Evolutionary conservation across 257 asterid genomes (phyloP), one percentile per base, ranked within the genome.

Genomic region (Rehmannia glutinosa): DNA sequence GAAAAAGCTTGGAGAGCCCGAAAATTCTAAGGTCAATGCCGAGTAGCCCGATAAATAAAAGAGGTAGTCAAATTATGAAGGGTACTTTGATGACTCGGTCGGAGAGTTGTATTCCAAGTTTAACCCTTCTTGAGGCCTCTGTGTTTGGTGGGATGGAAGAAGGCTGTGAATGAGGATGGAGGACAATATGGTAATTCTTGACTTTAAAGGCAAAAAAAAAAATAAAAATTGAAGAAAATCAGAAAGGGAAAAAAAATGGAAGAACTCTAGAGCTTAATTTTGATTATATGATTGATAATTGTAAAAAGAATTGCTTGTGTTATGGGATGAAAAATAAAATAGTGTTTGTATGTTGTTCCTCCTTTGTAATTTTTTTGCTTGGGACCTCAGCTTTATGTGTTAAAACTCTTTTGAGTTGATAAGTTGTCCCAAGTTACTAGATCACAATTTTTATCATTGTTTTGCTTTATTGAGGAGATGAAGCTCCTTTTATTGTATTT

Each of bases 71-170:
- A 32, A 19, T 21, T n/a, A 57, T 42, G 55, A 35, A 60, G 21
- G 73, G 51, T 3, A 25, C 64, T 4, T 72, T n/a, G 62, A 59
- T 84, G 8, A 24, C 75, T 42, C 71, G 86, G 38, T 80, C 88
- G 8, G 88, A 76, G 49, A 85, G 86, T 27, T 85, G 88, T 67
- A 62, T 85, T 21, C 82, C 91, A 28, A 77, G 83, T 74, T 46
- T 82, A n/a, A 67, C 83, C 27, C 65, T 82, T 61, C 81, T 76
- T 20, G 85, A 81, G 38, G 24, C 77, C 2, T 43, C 77, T 12
- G 43, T 59, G 60, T 68, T 36, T 52, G 56, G 72, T 60, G 73
- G 56, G 41, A 53, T 69, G 12, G 77, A 71, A 33, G 82, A 80
- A 57, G 72, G 52, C 7, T 66, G 75, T 25, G 81, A 79, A 27